A percentile compares a stretch with the other conserved stretches of the same genome.
Evolutionary conservation across 116 monocot genomes (phyloP).

Genomic region (Zostera marina): DNA sequence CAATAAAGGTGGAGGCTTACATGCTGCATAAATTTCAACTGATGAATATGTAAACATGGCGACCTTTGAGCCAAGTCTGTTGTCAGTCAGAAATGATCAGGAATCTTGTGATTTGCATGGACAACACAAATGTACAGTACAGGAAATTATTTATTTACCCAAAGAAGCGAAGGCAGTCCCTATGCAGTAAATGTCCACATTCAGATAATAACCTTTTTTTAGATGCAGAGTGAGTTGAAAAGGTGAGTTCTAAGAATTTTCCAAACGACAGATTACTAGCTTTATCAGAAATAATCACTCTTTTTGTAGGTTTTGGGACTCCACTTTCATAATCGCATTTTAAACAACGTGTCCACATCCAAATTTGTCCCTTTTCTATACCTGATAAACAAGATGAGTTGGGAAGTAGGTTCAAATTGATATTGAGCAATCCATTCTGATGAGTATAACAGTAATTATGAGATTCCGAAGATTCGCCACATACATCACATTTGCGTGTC

Average conservation of each 20-base stretch:
- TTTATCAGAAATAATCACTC: constrained; percentile 60
- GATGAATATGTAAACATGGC: constrained; percentile 77
- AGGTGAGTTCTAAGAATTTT: constrained; percentile 86
- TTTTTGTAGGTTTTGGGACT: constrained; percentile 22
- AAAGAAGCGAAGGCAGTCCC: constrained; percentile 85
- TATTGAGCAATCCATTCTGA: constrained; percentile 55
- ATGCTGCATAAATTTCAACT: constrained; percentile 53
- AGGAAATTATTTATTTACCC: constrained; percentile 24
- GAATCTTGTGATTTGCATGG: neutral
- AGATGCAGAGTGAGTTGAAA: constrained; percentile 54
- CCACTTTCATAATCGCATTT: constrained; percentile 48
- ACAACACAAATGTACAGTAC: neutral
- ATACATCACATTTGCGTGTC: constrained; percentile 47
- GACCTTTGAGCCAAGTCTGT: constrained; percentile 66
- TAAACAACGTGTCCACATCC: constrained; percentile 90
- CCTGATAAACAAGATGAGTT: constrained; percentile 24
- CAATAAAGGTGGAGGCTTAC: constrained; percentile 41
- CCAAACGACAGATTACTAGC: constrained; percentile 83
- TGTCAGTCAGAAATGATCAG: neutral
- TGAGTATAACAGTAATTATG: constrained; percentile 75
- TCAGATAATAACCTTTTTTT: constrained; percentile 28
- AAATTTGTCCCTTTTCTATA: constrained; percentile 64
- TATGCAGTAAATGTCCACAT: constrained; percentile 75
- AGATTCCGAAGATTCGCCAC: constrained; percentile 50
- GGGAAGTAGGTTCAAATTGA: constrained; percentile 31